A percentile compares a stretch with the other conserved stretches of the same genome.
Conservation (phyloP, 202 grass and related monocot genomes). For the Tripidium arundinaceum region DNA sequence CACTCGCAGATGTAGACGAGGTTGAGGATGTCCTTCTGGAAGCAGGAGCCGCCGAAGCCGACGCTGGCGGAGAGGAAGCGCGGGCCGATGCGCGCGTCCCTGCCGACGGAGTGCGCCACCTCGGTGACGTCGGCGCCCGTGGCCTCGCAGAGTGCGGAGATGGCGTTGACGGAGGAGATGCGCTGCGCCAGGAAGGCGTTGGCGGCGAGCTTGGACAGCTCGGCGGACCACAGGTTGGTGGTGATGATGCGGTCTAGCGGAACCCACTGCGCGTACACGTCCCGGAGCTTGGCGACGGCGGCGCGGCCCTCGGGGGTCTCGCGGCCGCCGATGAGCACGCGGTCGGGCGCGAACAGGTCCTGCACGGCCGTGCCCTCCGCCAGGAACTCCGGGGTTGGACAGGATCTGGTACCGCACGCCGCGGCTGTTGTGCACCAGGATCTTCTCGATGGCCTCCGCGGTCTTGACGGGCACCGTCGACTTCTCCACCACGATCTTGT, state of each 20-base stretch:
- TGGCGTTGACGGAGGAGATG: slow-evolving; percentile 51
- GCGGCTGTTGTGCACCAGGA: slow-evolving; percentile 40
- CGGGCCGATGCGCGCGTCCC: slow-evolving; percentile 39
- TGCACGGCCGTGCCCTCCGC: slow-evolving; percentile 41
- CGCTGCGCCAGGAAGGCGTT: slow-evolving; percentile 58
- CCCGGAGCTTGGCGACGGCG: slow-evolving; percentile 18
- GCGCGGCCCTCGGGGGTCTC: slow-evolving; percentile 40
- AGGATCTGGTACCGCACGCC: slow-evolving; percentile 49
- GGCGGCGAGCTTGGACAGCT: slow-evolving; percentile 56
- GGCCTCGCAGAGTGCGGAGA: slow-evolving; percentile 49
- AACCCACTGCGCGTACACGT: slow-evolving; percentile 47
- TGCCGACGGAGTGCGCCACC: slow-evolving; percentile 37
- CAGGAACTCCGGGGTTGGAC: slow-evolving; percentile 50
- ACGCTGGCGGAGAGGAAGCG: slow-evolving; percentile 41
- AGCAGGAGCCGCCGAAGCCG: slow-evolving; percentile 46
- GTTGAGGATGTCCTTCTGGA: slow-evolving; percentile 67
- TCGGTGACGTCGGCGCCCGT: slow-evolving; percentile 35
- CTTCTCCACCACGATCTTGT: slow-evolving; percentile 62
- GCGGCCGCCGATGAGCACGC: slow-evolving; percentile 51
- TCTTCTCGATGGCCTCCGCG: slow-evolving; percentile 56
- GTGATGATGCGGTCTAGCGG: slow-evolving; percentile 41
- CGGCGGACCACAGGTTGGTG: slow-evolving; percentile 62
- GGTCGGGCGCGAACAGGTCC: slow-evolving; percentile 41
- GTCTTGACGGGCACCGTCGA: slow-evolving; percentile 54
- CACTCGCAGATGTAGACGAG: slow-evolving; percentile 59